A percentile compares a stretch with the other conserved stretches of the same genome.
These are phyloP conservation scores for Teunomyces barrocoloradensis DNA, from an alignment of 805 yeast genomes.

Conservation along the genomic window DNA sequence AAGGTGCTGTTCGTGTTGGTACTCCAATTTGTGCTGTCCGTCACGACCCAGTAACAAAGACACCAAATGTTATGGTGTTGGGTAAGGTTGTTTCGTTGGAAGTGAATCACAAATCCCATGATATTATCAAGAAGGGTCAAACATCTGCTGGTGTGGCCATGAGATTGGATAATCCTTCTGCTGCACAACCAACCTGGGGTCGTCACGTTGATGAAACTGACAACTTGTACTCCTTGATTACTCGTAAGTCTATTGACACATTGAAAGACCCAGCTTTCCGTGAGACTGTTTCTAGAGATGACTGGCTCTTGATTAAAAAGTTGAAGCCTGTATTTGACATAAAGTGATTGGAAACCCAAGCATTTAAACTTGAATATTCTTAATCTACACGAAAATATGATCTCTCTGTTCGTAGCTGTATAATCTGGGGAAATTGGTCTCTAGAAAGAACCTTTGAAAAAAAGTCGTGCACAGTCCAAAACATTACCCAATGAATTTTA, in stretches of 20 bases:
- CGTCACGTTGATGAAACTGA: slow-evolving; percentile 97
- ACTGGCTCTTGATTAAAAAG: slow-evolving; percentile 89
- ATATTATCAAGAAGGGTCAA: slow-evolving; percentile 85
- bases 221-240: slow-evolving; percentile 80
- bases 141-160: slow-evolving; percentile 98
- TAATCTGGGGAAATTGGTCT: not conserved
- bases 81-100: slow-evolving; percentile 94
- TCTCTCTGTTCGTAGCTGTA: not conserved
- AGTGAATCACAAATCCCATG: slow-evolving; percentile 86
- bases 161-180: slow-evolving; percentile 90
- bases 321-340: slow-evolving; percentile 88
- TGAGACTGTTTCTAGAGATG: slow-evolving; percentile 89
- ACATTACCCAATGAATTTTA: slow-evolving; percentile 7
- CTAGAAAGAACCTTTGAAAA: no score
- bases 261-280: slow-evolving; percentile 98
- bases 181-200: slow-evolving; percentile 97
- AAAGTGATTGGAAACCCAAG: slow-evolving; percentile 34
- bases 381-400: not conserved
- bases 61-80: slow-evolving; percentile 63
- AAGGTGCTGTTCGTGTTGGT: slow-evolving; percentile 85
- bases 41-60: slow-evolving; percentile 79
- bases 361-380: not conserved
- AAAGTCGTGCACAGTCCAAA: slow-evolving; percentile 3
- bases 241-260: slow-evolving; percentile 92
- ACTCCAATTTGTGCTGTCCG: slow-evolving; percentile 96